Evolutionary conservation across 805 yeast species (phyloP).

Genomic region (Ogataea angusta): DNA sequence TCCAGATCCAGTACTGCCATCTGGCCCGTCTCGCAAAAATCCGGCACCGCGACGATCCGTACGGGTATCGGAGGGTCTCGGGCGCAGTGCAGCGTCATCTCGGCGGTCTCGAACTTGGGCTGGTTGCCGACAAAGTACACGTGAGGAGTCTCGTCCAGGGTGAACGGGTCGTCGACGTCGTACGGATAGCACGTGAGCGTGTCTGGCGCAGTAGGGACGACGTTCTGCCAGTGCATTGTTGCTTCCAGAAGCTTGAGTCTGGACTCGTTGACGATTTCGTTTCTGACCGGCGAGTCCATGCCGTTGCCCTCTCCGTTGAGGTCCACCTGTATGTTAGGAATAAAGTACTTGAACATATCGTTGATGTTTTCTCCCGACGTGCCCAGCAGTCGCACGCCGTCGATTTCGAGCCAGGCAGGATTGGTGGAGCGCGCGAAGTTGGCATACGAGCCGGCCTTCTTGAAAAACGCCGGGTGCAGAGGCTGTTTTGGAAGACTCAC

Average conservation of each 20-base stretch:
- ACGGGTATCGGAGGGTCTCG: constrained; percentile 32
- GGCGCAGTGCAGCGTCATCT: constrained; percentile 36
- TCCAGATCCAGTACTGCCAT: constrained; percentile 58
- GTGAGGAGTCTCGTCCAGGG: constrained; percentile 77
- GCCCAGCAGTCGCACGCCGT: constrained; percentile 58
- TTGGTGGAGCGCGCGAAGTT: constrained; percentile 54
- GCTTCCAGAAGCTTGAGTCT: constrained; percentile 59
- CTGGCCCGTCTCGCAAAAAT: constrained; percentile 62
- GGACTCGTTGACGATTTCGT: constrained; percentile 49
- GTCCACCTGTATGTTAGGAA: constrained; percentile 36
- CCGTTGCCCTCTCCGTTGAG: constrained; percentile 22
- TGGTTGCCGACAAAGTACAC: constrained; percentile 88
- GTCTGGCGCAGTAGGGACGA: constrained; percentile 95
- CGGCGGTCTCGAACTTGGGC: constrained; percentile 50
- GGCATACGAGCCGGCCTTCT: constrained; percentile 32
- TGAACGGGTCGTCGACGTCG: constrained; percentile 73
- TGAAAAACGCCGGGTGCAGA: constrained; percentile 73
- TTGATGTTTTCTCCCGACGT: constrained; percentile 82
- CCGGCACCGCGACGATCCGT: constrained; percentile 65
- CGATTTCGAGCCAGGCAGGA: constrained; percentile 68
- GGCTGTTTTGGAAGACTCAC: constrained; percentile 86
- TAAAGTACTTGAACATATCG: constrained; percentile 69
- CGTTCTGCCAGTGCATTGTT: constrained; percentile 77
- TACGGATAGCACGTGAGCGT: constrained; percentile 90
- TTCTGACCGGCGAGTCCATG: constrained; percentile 25